phyloP scores from a whole-genome alignment of 2,329 filamentous ascomycete species.

The Colletotrichum sp. region DNA sequence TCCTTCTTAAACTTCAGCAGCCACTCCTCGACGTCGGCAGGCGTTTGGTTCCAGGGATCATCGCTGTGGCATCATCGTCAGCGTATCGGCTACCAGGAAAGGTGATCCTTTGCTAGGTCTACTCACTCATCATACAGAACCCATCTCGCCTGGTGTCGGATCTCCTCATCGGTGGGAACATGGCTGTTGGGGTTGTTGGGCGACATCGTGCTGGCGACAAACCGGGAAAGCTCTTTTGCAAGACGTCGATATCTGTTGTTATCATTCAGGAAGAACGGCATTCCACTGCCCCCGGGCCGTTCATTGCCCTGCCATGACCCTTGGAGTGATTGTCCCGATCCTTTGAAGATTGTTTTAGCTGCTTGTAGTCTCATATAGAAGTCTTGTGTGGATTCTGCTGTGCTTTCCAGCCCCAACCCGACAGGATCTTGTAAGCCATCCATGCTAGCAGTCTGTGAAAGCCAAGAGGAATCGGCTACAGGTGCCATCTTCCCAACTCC shows the following conservation, averaged over 20 bases:
- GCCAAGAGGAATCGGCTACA: background rate
- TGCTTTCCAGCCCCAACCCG: background rate
- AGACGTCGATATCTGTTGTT: constrained; percentile 29
- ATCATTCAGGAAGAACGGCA: constrained; percentile 26
- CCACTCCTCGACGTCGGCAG: constrained; percentile 16
- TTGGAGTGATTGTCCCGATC: background rate
- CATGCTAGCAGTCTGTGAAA: background rate
- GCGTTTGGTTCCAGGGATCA: constrained; percentile 22
- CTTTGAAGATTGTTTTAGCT: background rate
- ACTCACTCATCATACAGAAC: constrained; percentile 35
- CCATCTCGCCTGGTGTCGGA: constrained; percentile 36
- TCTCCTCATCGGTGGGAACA: constrained; percentile 38
- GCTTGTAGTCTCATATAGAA: background rate
- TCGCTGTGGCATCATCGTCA: background rate
- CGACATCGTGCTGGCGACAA: constrained; percentile 32
- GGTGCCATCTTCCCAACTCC: background rate
- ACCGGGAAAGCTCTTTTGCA: constrained; percentile 24
- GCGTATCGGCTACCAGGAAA: background rate
- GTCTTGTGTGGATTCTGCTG: background rate
- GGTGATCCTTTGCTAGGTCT: background rate
- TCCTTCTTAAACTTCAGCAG: constrained; percentile 7
- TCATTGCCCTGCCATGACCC: background rate
- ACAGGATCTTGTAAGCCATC: background rate
- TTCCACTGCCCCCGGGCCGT: background rate
- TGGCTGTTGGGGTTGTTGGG: constrained; percentile 32